These are phyloP conservation scores for Blastocystis sp. DNA, from an alignment of 352 stramenopile genomes.

Conservation along the genomic window DNA sequence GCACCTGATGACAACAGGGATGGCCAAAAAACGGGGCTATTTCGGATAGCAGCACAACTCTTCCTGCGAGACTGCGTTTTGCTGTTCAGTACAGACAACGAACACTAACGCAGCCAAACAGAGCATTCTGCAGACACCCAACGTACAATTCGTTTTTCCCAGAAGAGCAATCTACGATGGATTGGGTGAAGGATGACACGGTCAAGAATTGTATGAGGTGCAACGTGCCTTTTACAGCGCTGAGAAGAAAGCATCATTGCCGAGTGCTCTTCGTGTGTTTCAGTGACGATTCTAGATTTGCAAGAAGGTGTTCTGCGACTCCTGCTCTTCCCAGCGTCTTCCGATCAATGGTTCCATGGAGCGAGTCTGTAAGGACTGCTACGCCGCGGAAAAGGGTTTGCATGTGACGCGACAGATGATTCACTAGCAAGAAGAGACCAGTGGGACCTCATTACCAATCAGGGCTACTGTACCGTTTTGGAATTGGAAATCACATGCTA, in stretches of 20 bases:
- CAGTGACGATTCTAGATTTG: constrained; percentile 43
- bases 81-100: no score
- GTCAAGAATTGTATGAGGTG: constrained; percentile 69
- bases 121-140: no score
- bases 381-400: constrained; percentile 40
- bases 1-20: not conserved
- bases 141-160: no score
- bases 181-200: constrained; percentile 65
- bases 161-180: constrained; percentile 2
- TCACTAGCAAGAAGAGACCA: constrained; percentile 39
- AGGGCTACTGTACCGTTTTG: constrained; percentile 39
- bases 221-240: constrained; percentile 49
- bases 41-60: not conserved
- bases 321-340: constrained; percentile 57
- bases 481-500: constrained; percentile 3
- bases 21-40: not conserved
- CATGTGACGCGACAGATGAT: not conserved
- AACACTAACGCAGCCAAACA: no score
- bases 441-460: constrained; percentile 69
- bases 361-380: constrained; percentile 63
- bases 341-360: constrained; percentile 52
- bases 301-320: constrained; percentile 68
- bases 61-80: no score
- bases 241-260: constrained; percentile 70
- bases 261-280: not conserved